Conservation (phyloP, 371 early-diverging fungal species). For the Actinomortierella ambigua region DNA sequence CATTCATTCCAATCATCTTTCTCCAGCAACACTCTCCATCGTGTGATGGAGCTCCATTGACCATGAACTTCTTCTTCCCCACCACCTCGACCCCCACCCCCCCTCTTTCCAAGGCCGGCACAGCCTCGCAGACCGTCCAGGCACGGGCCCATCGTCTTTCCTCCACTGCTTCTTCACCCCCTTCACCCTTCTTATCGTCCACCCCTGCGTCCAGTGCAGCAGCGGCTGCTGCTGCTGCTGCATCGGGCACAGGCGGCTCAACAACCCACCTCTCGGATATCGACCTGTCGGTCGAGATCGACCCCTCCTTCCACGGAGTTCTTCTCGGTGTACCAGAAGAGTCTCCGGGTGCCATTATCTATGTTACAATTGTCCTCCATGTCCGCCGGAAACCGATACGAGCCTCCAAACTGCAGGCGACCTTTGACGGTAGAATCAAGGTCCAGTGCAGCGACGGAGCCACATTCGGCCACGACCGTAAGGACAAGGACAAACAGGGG, state of each 20-base stretch:
- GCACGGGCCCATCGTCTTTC: neutral
- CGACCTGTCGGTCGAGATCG: conserved; percentile 36
- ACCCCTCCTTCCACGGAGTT: conserved; percentile 42
- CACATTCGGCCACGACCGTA: conserved; percentile 44
- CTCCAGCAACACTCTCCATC: too few relatives aligned
- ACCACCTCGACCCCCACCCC: conserved; percentile 5
- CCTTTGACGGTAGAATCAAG: conserved; percentile 45
- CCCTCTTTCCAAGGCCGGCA: conserved; percentile 9
- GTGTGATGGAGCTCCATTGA: neutral
- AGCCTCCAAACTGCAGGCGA: conserved; percentile 34
- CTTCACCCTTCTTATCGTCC: too few relatives aligned
- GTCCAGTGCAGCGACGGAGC: conserved; percentile 46
- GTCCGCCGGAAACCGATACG: conserved; percentile 44
- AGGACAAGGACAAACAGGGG: conserved; percentile 1
- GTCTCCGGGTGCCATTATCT: conserved; percentile 31
- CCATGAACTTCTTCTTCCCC: conserved; percentile 35
- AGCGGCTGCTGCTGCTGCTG: neutral
- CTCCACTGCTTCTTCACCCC: neutral
- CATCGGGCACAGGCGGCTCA: conserved; percentile 3
- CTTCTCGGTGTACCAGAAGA: conserved; percentile 39
- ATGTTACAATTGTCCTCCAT: conserved; percentile 43
- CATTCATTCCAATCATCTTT: too few relatives aligned
- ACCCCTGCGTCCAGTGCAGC: neutral
- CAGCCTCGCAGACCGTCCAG: neutral
- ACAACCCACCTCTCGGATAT: conserved; percentile 16